These are phyloP conservation scores for Candida ulmi DNA, from an alignment of 805 yeast species.

Conservation along the genomic window DNA sequence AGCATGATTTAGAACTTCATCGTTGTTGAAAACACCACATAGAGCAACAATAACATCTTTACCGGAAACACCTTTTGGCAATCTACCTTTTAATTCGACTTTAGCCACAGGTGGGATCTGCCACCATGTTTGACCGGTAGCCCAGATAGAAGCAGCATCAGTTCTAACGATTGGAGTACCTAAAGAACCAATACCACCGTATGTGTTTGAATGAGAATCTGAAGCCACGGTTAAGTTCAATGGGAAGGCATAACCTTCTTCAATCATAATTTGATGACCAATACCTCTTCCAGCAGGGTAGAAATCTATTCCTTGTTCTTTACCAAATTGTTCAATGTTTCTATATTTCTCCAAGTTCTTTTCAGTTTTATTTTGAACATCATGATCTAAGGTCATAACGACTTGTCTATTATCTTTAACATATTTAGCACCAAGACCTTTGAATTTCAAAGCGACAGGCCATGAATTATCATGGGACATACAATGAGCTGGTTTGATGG, in stretches of 20 bases:
- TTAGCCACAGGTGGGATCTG: conserved; percentile 98
- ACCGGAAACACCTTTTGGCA: conserved; percentile 88
- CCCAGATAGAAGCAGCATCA: conserved; percentile 99
- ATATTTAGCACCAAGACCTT: conserved; percentile 84
- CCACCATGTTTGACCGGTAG: conserved; percentile 99
- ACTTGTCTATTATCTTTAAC: conserved; percentile 86
- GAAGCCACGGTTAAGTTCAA: conserved; percentile 90
- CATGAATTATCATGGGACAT: conserved; percentile 99
- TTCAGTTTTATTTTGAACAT: conserved; percentile 89
- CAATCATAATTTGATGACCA: conserved; percentile 98
- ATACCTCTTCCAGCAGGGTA: conserved; percentile 99
- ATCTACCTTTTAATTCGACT: conserved; percentile 76
- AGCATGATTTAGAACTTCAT: conserved; percentile 90
- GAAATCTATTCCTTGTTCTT: conserved; percentile 87
- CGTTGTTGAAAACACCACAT: conserved; percentile 89
- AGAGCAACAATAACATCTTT: conserved; percentile 95
- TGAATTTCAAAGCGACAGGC: conserved; percentile 98
- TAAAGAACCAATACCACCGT: conserved; percentile 92
- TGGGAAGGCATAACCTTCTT: conserved; percentile 98
- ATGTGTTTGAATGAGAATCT: conserved; percentile 96
- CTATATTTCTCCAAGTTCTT: conserved; percentile 82
- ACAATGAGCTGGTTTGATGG: conserved; percentile 93
- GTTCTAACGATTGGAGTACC: conserved; percentile 99
- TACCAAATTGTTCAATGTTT: conserved; percentile 87
- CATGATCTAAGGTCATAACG: conserved; percentile 96